Evolutionary conservation across 768 basidiomycete genomes (phyloP).

Genomic region (Tremella yokohamensis): DNA sequence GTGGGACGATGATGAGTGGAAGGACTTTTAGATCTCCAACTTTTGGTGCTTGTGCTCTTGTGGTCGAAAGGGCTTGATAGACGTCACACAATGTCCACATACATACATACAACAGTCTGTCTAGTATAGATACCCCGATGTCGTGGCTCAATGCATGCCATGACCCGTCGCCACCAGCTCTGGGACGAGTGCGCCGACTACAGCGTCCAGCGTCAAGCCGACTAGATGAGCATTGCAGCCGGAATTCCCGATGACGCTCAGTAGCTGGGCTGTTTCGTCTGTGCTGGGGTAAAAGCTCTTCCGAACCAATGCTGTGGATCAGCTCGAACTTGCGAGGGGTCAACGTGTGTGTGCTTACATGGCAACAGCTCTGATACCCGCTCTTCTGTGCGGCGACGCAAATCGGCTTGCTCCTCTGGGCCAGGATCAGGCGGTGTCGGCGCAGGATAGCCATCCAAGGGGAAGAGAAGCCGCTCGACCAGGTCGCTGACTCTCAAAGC

Average conservation of each 20-base stretch:
- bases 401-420: conserved; percentile 65
- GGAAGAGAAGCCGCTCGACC: conserved; percentile 73
- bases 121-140: too few species aligned
- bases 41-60: too few species aligned
- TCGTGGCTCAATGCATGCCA: too few species aligned
- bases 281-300: conserved; percentile 5
- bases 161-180: conserved; percentile 56
- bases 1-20: conserved; percentile 63
- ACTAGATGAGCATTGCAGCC: conserved; percentile 77
- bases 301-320: background rate
- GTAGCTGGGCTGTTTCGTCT: conserved; percentile 32
- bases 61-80: too few species aligned
- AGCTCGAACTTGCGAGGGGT: background rate
- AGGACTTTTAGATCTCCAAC: conserved; percentile 61
- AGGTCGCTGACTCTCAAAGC: conserved; percentile 59
- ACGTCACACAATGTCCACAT: too few species aligned
- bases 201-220: conserved; percentile 67
- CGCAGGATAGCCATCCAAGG: conserved; percentile 70
- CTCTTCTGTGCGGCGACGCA: conserved; percentile 55
- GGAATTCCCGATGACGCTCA: conserved; percentile 45
- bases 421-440: conserved; percentile 70
- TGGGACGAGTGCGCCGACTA: conserved; percentile 71
- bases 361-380: conserved; percentile 55
- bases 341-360: conserved; percentile 30
- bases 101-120: too few species aligned